Conservation (phyloP, 805 yeast species). For the Monosporozyma aerobia region DNA sequence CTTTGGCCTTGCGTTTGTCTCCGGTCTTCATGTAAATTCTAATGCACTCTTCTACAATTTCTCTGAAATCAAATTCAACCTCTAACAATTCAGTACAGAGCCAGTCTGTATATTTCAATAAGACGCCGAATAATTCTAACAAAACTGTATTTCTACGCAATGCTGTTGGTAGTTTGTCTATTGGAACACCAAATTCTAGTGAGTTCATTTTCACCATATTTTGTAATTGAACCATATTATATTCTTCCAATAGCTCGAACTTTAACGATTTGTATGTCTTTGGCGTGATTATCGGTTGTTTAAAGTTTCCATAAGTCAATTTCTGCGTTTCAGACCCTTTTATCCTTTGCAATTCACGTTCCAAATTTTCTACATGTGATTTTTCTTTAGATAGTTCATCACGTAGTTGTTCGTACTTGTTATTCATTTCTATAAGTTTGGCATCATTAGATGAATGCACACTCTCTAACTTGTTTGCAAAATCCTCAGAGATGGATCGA, state of each 20-base stretch:
- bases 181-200: background rate
- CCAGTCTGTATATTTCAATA: background rate
- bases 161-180: background rate
- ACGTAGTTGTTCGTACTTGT: background rate
- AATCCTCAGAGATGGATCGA: background rate
- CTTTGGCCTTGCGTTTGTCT: background rate
- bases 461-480: background rate
- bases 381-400: background rate
- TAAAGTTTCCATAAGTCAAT: slow-evolving; percentile 3
- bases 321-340: background rate
- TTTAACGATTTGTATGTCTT: slow-evolving; percentile 1
- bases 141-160: background rate
- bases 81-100: background rate
- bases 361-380: background rate
- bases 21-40: slow-evolving; percentile 3
- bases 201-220: slow-evolving; percentile 24
- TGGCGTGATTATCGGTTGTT: slow-evolving; percentile 1
- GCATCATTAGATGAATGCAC: background rate
- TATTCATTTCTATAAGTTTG: background rate
- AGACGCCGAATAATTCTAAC: background rate
- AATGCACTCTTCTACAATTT: slow-evolving; percentile 1
- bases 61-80: background rate
- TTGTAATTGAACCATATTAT: slow-evolving; percentile 26
- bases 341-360: background rate
- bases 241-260: slow-evolving; percentile 21